Evolutionary conservation across 495 filamentous ascomycete genomes (phyloP), one percentile per base, ranked within the genome.

Genomic region (Cercophora sp.): DNA sequence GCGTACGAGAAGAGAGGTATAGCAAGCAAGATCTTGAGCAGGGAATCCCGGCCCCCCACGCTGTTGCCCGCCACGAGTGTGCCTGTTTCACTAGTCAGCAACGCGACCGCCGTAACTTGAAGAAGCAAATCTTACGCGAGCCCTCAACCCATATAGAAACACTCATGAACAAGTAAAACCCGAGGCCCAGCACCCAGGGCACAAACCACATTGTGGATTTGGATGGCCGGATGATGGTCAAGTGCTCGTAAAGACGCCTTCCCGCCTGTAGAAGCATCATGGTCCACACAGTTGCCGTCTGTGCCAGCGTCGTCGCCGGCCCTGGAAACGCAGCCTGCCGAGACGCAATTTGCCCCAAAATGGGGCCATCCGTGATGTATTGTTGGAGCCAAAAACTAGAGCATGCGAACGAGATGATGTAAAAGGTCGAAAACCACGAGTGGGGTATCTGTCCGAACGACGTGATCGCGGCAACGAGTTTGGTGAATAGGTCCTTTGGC

Each of bases 111-210:
- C 40, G 4, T 8, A 22, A 43, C 49, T 4, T 59, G 20, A 11
- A 34, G 40, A 16, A 19, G 22, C 37, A 23, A 26, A 16, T 11
- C 78, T 53, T 73, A 92, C 90, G 74, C 47, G 85, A 79, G 20
- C 88, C 90, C 65, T 96, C 90, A 48, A 96, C 79, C 93, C 91
- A 96, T 27, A 95, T 70, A 2, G 87, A 78, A 48, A 96, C 69
- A 20, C 82, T 79, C 48, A 85, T 82, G 26, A 70, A 72, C 13
- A 85, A 57, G 66, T 98, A 98, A 68, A 89, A 96, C 13, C 67
- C 69, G 16, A 93, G 64, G 1, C 94, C 94, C 2, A 92, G 66
- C 18, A 87, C 41, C 82, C 88, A 96, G 68, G 91, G 89, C 3
- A 78, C 79, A 55, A 91, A 71, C 82, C 84, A 89, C 90, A 98